phyloP scores from a whole-genome alignment of 2,329 filamentous ascomycete species.

The Phyllosticta citrichinensis region DNA sequence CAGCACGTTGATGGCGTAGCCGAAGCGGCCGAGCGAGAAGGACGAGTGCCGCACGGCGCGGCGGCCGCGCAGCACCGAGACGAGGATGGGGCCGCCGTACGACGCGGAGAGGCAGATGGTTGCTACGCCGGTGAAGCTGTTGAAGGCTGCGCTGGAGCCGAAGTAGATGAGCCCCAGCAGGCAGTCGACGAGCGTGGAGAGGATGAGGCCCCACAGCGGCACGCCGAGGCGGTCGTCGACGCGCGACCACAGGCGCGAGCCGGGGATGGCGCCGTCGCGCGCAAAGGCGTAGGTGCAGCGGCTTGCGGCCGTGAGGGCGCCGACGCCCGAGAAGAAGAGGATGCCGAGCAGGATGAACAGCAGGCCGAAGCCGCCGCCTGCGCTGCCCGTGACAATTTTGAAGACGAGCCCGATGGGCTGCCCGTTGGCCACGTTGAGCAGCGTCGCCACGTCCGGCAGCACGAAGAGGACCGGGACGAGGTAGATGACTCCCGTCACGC shows the following conservation, averaged over 20 bases:
- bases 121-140: constrained; percentile 68
- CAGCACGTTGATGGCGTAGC: constrained; percentile 55
- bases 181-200: constrained; percentile 60
- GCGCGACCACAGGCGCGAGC: constrained; percentile 53
- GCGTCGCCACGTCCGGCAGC: constrained; percentile 53
- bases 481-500: constrained; percentile 56
- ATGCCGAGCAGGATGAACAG: constrained; percentile 69
- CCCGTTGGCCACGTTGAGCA: constrained; percentile 57
- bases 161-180: constrained; percentile 71
- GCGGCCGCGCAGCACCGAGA: constrained; percentile 58
- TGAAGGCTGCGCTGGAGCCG: constrained; percentile 66
- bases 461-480: constrained; percentile 68
- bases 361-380: constrained; percentile 63
- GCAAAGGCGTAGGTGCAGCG: constrained; percentile 70
- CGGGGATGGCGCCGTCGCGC: constrained; percentile 64
- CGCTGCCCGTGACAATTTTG: constrained; percentile 63
- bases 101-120: constrained; percentile 69
- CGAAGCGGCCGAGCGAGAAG: constrained; percentile 60
- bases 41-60: constrained; percentile 54
- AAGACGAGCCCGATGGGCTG: constrained; percentile 70
- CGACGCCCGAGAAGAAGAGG: constrained; percentile 65
- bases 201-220: constrained; percentile 57
- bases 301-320: constrained; percentile 62
- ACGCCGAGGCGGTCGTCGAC: constrained; percentile 59
- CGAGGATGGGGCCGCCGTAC: constrained; percentile 66